Percentiles rank a stretch among this genome's conserved stretches.
Evolutionary conservation across 1,284 basidiomycete species (phyloP).

Genomic region (Wolfiporia cocos): DNA sequence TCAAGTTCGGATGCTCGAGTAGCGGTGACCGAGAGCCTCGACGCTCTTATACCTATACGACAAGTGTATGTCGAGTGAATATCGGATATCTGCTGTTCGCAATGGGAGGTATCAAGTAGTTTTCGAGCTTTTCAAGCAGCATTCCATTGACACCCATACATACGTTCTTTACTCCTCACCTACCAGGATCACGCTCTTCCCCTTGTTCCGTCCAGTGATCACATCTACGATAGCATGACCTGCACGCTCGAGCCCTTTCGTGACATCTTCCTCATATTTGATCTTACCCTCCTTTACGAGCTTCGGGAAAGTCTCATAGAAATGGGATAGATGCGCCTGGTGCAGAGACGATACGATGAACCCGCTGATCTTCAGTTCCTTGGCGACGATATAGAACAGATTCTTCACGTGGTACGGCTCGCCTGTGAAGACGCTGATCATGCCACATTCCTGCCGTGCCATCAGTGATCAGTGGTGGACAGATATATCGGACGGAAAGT

Average conservation of each 20-base stretch:
- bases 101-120: no score
- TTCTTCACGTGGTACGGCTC: conserved; percentile 23
- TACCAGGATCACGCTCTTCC: conserved; percentile 50
- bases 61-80: no score
- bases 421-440: conserved; percentile 27
- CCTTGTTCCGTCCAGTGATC: conserved; percentile 50
- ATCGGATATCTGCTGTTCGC: no score
- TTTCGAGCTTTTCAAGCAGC: no score
- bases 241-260: conserved; percentile 42
- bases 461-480: not conserved
- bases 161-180: conserved; percentile 34
- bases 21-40: no score
- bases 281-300: conserved; percentile 52
- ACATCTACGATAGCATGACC: conserved; percentile 47
- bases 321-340: conserved; percentile 33
- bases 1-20: no score
- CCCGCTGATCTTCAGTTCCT: conserved; percentile 51
- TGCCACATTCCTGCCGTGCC: conserved; percentile 17
- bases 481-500: conserved; percentile 17
- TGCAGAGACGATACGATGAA: conserved; percentile 45
- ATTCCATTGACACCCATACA: no score
- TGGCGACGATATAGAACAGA: conserved; percentile 34
- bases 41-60: no score
- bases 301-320: conserved; percentile 45
- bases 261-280: conserved; percentile 51